Evolutionary conservation across 345 rosid species (phyloP), one percentile per base, ranked within the genome.

Genomic region (Melaleuca alternifolia): DNA sequence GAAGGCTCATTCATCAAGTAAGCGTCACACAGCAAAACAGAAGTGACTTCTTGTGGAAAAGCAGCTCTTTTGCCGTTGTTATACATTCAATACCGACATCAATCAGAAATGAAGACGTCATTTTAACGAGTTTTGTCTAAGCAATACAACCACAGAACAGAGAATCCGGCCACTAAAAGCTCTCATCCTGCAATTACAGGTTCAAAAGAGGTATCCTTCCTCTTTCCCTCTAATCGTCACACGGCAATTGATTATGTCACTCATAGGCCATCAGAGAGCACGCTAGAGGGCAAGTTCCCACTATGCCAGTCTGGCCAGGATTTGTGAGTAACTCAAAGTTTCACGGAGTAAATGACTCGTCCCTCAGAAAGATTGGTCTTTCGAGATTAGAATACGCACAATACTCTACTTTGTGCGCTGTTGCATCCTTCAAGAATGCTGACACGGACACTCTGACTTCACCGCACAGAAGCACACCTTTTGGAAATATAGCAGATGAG

Each of bases 381-480:
- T 92, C 92, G 85, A 97, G 86, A 41, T 91, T 89, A 11, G 94
- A 88, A 91, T 91, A 94, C 21, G 94, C 98, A 91, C 99, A 97
- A 41, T 94, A 95, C 21, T 93, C 95, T 53, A 94, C 99, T 82
- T 92, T 94, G 33, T 87, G 85, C 5, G 95, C 99, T 0, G 87
- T 91, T 4, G 83, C 61, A 26, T 91, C 94, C 88, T 90, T 89
- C 90, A 89, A 85, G 82, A 93, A 94, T 10, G 93, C 92, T 11
- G 96, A 94, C 65, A 96, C 91, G 1, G 95, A 90, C 57, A 94
- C 92, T 41, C 96, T 96, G 24, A 96, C 98, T 92, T 96, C 99
- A 87, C 99, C 95, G 92, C 84, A 88, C 50, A 51, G 28, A 51
- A 46, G 48, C n/a, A n/a, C 86, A 37, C 37, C 44, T 33, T 41